Evolutionary conservation across 352 stramenopile genomes (phyloP).

Genomic region (Phytophthora brassicae): DNA sequence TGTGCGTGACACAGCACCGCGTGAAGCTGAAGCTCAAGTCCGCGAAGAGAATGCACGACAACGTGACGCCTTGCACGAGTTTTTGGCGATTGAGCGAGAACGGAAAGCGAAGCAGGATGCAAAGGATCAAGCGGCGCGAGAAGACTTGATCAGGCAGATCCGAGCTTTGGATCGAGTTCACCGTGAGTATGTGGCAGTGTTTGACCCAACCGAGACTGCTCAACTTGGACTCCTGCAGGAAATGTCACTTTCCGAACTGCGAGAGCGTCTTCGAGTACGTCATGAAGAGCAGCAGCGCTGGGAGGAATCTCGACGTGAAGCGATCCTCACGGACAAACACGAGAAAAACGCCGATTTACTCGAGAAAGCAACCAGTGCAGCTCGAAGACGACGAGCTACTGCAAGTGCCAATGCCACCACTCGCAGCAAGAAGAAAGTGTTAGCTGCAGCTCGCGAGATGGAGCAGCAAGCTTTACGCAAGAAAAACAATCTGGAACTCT

Average conservation of each 20-base stretch:
- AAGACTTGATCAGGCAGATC: constrained; percentile 88
- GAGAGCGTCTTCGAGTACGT: constrained; percentile 81
- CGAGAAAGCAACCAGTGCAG: constrained; percentile 79
- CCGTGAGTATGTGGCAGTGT: constrained; percentile 79
- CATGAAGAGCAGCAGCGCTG: constrained; percentile 67
- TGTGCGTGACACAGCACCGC: constrained; percentile 74
- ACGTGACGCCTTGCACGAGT: constrained; percentile 64
- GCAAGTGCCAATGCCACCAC: constrained; percentile 60
- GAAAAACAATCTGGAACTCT: constrained; percentile 74
- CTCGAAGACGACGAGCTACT: constrained; percentile 61
- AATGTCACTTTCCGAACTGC: constrained; percentile 90
- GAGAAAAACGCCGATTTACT: constrained; percentile 78
- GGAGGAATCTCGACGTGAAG: constrained; percentile 65
- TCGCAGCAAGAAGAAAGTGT: constrained; percentile 56
- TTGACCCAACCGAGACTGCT: constrained; percentile 89
- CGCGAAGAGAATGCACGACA: constrained; percentile 61
- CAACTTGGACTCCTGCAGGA: constrained; percentile 90
- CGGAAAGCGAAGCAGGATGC: constrained; percentile 63
- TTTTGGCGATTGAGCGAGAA: constrained; percentile 59
- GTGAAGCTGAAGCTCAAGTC: constrained; percentile 69
- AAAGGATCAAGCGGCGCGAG: constrained; percentile 66
- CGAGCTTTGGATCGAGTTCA: constrained; percentile 80
- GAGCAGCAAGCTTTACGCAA: constrained; percentile 59
- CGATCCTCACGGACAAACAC: constrained; percentile 73
- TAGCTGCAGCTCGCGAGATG: constrained; percentile 50